A percentile compares a stretch with the other conserved stretches of the same genome.
These are phyloP conservation scores for Fusarium sp. DNA, from an alignment of 2,329 filamentous ascomycete genomes.

Conservation along the genomic window DNA sequence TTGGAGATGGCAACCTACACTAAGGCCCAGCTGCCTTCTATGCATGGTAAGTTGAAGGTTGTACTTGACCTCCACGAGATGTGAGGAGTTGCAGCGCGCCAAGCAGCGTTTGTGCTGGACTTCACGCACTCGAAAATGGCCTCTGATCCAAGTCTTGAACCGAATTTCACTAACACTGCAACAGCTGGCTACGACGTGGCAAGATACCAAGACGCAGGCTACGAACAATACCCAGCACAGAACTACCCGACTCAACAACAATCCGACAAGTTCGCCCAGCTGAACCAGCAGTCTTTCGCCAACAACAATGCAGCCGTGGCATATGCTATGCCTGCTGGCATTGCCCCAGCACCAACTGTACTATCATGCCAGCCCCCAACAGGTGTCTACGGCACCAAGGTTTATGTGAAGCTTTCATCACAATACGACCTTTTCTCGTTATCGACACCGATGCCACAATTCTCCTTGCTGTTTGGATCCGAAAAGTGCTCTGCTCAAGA, in stretches of 20 bases:
- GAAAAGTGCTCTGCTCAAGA: constrained; percentile 71
- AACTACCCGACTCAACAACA: constrained; percentile 60
- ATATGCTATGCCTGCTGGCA: constrained; percentile 69
- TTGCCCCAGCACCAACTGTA: constrained; percentile 61
- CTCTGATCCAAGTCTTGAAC: neutral
- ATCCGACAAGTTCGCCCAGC: constrained; percentile 62
- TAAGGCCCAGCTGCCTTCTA: constrained; percentile 79
- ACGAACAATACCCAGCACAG: constrained; percentile 64
- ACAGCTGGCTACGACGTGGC: constrained; percentile 67
- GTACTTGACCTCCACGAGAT: constrained; percentile 37
- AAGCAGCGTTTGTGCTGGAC: neutral
- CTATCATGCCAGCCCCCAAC: constrained; percentile 75
- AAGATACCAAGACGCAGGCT: constrained; percentile 68
- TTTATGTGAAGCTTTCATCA: constrained; percentile 79
- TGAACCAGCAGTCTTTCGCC: constrained; percentile 67
- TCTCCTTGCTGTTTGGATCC: constrained; percentile 82
- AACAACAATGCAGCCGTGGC: constrained; percentile 72
- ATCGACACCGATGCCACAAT: constrained; percentile 64
- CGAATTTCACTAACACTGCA: constrained; percentile 23
- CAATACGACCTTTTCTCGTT: constrained; percentile 76
- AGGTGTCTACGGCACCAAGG: constrained; percentile 75
- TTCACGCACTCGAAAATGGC: neutral
- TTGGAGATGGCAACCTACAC: constrained; percentile 68
- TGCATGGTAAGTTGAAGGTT: constrained; percentile 76
- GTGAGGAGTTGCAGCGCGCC: constrained; percentile 20